Evolutionary conservation across 441 rosid species (phyloP), one percentile per base, ranked within the genome.

Genomic region (Pelargonium australe): DNA sequence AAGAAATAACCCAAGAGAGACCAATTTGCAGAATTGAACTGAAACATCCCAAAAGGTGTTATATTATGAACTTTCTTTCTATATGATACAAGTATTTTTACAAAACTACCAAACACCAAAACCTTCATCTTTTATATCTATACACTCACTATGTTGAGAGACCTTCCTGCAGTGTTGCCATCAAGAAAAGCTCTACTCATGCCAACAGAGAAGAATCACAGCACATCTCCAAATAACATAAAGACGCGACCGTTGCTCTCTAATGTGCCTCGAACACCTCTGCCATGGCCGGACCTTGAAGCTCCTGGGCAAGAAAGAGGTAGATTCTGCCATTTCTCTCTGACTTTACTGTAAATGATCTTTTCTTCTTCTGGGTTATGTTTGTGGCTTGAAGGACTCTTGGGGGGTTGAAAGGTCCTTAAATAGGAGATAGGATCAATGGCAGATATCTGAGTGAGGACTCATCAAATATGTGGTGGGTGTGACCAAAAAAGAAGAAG

Each of bases 191-290:
- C 5, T 23, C 43, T 78, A 84, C 20, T 90, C 94, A 66, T 86
- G 82, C 86, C 89, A 81, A 63, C 86, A 86, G 19, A 89, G 73
- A 61, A 89, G 94, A 61, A 89, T 85, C 37, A 92, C 87, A 3
- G 91, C 74, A 62, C 96, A 92, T 77, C 86, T 89, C 96, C 97
- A 92, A 45, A 89, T 83, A 68, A 92, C 86, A 73, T 89, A 87
- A 73, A 89, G 83, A 65, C 96, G 73, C 9, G 83, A 85, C 28
- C 92, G 75, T 72, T 78, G 95, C 80, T 89, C 89, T 72, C 85
- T 84, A 8, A 88, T 70, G 64, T 84, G 91, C 88, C 80, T 86
- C 10, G 91, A 85, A 72, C 85, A 85, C 72, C 89, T 70, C 65
- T 80, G 80, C 96, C 86, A 83, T 67, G 85, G 72, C 45, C 83